A percentile compares a stretch with the other conserved stretches of the same genome.
These are phyloP conservation scores for Tulasnella calospora DNA, from an alignment of 768 basidiomycete species.

Conservation along the genomic window DNA sequence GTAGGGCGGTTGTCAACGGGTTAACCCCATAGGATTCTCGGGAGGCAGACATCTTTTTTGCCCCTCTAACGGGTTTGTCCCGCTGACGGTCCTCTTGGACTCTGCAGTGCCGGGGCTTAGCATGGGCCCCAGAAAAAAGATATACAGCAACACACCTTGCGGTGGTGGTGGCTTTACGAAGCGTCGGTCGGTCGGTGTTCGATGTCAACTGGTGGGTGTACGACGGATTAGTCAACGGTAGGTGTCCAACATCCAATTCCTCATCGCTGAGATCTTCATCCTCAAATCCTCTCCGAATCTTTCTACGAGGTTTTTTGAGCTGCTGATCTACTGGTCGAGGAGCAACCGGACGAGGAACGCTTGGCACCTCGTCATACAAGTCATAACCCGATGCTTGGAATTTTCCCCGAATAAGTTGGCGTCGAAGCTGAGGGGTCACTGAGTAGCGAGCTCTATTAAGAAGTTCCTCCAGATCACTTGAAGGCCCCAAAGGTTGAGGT, in stretches of 20 bases:
- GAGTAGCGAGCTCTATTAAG: background rate
- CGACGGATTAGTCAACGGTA: background rate
- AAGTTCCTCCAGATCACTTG: background rate
- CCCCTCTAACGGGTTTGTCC: background rate
- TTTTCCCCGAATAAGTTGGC: background rate
- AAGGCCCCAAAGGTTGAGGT: background rate
- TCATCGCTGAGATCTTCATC: background rate
- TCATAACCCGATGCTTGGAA: background rate
- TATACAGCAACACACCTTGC: background rate
- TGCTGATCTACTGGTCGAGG: background rate
- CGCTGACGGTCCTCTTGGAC: background rate
- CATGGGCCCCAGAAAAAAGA: background rate
- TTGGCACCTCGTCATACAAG: background rate
- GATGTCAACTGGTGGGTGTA: background rate
- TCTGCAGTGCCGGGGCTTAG: background rate
- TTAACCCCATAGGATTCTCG: background rate
- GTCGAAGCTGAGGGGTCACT: background rate
- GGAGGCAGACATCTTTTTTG: background rate
- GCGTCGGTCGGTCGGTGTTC: background rate
- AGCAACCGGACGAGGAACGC: background rate
- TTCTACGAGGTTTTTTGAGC: background rate
- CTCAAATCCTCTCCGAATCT: background rate
- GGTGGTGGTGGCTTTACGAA: background rate
- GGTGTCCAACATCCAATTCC: background rate
- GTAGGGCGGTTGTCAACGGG: background rate